Evolutionary conservation across 805 yeast species (phyloP), one percentile per base, ranked within the genome.

Genomic region (Naumovozyma baii): DNA sequence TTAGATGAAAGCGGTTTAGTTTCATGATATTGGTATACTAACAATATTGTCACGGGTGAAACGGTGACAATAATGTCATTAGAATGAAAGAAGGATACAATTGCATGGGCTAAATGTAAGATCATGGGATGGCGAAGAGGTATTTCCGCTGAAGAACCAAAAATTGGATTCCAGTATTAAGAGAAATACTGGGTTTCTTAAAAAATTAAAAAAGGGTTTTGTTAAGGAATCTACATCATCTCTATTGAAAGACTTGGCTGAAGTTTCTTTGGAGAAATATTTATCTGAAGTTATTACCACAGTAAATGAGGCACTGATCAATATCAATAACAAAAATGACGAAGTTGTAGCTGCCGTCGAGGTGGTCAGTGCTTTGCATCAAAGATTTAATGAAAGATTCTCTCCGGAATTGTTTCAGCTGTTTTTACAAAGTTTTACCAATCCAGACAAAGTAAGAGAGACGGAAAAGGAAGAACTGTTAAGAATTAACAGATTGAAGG

Each of bases 101-200:
- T 58, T 74, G 5, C 46, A 47, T 25, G 62, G 61, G 15, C 48
- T 67, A 18, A 79, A 80, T 49, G 31, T 41, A 0, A 49, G 55
- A 39, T 79, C 81, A 2, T 77, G 84, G 83, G 55, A 59, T 28
- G 82, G 78, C 1, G 70, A 62, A 17, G 49, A 45, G 15, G 61
- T 61, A n/a, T 53, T 55, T 38, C 51, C 52, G n/a, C 33, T 52
- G 12, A 40, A 47, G 7, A 44, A 41, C 13, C 37, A 49, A 8
- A 73, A 72, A 44, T 57, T 78, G 8, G 95, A 87, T 54, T 67
- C 94, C 0, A 80, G 88, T 41, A 65, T 87, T 47, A 87, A 87
- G 66, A 83, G 80, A 57, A 84, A 88, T 54, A 76, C 85, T 3
- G 81, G 86, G 0, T 83, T 84, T 52, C 78, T 86, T 37, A 82